phyloP scores from a whole-genome alignment of 371 early-diverging fungal species.

The Sporodiniella umbellata region DNA sequence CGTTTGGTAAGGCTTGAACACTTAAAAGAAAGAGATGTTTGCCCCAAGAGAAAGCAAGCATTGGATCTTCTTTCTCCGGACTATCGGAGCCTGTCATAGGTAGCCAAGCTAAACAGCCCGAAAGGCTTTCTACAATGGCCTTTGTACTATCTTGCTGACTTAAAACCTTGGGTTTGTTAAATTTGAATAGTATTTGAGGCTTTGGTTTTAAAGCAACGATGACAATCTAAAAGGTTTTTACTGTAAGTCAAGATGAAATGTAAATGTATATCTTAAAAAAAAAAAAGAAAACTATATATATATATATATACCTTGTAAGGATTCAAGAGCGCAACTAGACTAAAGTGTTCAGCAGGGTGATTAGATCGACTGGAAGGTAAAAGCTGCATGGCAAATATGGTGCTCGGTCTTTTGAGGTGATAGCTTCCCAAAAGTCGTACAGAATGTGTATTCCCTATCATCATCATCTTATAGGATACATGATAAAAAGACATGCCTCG shows the following conservation, averaged over 20 bases:
- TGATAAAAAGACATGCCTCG: slow-evolving; percentile 79
- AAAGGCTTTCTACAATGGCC: slow-evolving; percentile 34
- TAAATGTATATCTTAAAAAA: no score
- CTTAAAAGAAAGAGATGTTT: slow-evolving; percentile 52
- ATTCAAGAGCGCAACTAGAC: slow-evolving; percentile 71
- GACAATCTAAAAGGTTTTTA: slow-evolving; percentile 45
- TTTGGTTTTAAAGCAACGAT: slow-evolving; percentile 72
- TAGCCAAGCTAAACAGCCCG: slow-evolving; percentile 64
- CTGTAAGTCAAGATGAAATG: no score
- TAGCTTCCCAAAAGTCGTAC: slow-evolving; percentile 68
- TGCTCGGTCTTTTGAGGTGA: slow-evolving; percentile 49
- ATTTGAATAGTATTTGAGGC: slow-evolving; percentile 69
- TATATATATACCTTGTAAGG: slow-evolving; percentile 58
- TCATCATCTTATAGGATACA: slow-evolving; percentile 60
- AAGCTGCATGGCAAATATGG: slow-evolving; percentile 69
- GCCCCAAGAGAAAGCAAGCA: slow-evolving; percentile 67
- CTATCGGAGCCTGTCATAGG: slow-evolving; percentile 46
- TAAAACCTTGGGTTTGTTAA: slow-evolving; percentile 45
- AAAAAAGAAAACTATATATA: background rate
- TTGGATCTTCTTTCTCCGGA: slow-evolving; percentile 35
- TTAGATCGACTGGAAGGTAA: slow-evolving; percentile 60
- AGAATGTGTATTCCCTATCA: slow-evolving; percentile 67
- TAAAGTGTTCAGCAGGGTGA: slow-evolving; percentile 64
- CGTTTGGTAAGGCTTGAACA: no score
- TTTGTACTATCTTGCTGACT: slow-evolving; percentile 8